Percentiles rank a stretch among this genome's conserved stretches.
Evolutionary conservation across 345 rosid species (phyloP).

Genomic region (Xanthoceras sorbifolium): DNA sequence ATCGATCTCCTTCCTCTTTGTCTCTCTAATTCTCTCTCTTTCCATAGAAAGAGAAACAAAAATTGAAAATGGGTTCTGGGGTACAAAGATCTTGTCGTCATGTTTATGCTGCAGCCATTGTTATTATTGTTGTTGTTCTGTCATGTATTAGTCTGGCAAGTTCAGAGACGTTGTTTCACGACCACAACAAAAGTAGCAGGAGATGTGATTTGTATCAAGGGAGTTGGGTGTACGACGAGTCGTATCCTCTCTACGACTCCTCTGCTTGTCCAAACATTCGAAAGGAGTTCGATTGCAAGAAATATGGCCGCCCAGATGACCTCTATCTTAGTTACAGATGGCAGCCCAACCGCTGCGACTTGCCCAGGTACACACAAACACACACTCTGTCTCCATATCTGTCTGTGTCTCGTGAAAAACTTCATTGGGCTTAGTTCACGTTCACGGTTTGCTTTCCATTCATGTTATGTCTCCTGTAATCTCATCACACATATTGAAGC

Average conservation of each 20-base stretch:
- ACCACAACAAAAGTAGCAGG: background rate
- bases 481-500: too few relatives aligned
- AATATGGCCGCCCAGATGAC: slow-evolving; percentile 82
- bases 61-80: slow-evolving; percentile 18
- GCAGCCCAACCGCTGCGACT: slow-evolving; percentile 67
- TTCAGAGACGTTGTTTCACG: background rate
- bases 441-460: too few relatives aligned
- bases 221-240: slow-evolving; percentile 64
- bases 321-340: slow-evolving; percentile 71
- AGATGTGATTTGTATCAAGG: slow-evolving; percentile 66
- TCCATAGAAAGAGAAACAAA: background rate
- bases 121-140: background rate
- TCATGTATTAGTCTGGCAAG: slow-evolving; percentile 2
- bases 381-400: background rate
- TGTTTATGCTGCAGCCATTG: background rate
- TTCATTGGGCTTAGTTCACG: too few relatives aligned
- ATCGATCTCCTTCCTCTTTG: background rate
- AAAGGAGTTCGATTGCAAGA: slow-evolving; percentile 76
- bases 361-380: slow-evolving; percentile 50
- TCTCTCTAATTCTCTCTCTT: background rate
- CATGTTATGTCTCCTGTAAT: too few relatives aligned
- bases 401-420: too few relatives aligned
- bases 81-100: background rate
- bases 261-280: slow-evolving; percentile 68
- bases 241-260: slow-evolving; percentile 74